Base-by-base conservation (phyloP, 164 flowering plant genomes). In the Stephania cephalantha region DNA sequence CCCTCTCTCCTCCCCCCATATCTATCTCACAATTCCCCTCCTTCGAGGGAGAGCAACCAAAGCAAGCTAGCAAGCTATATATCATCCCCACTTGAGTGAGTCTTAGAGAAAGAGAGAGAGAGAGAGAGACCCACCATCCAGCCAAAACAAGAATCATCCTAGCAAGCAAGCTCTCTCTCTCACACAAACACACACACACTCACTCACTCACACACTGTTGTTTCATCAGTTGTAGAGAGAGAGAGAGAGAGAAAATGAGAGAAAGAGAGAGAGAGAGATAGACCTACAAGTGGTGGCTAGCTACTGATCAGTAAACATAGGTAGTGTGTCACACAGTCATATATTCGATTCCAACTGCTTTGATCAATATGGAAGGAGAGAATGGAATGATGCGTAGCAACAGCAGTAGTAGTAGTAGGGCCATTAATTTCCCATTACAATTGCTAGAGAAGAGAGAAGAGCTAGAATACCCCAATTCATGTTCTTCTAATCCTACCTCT, bases 361-460 rank as follows among this genome's bases (percentile, higher is more conserved):
- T 80, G 81, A 79, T 75, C 78, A 84, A 85, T 79, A 87, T 87
- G 91, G 90, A 90, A 20, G 85, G 66, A 53, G 85, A 82, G 68
- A 79, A 79, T 83, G 85, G 80, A 35, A 35, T 35, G 46, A 79
- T 81, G 72, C 79, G 86, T 15, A 35, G 42, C 42, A 35, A 35
- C 42, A 35, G 42, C 42, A 35, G 42, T 50, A 50, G 55, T 50
- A 50, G 55, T 72, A 77, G 89, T 71, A 78, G 91, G 76, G 88
- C 87, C 0, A 35, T 35, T 4, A 87, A 85, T 84, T 86, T 91
- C 71, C 94, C 97, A 13, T 73, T 91, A 5, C 94, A 91, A 72
- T 76, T 91, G 22, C 83, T 91, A 58, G 92, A 88, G 78, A 88
- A 83, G 82, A 87, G 77, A 61, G 81, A 85, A 66, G 83, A 82